These are phyloP conservation scores for Botrytis fragariae DNA, from an alignment of 2,329 filamentous ascomycete species.

Conservation along the genomic window DNA sequence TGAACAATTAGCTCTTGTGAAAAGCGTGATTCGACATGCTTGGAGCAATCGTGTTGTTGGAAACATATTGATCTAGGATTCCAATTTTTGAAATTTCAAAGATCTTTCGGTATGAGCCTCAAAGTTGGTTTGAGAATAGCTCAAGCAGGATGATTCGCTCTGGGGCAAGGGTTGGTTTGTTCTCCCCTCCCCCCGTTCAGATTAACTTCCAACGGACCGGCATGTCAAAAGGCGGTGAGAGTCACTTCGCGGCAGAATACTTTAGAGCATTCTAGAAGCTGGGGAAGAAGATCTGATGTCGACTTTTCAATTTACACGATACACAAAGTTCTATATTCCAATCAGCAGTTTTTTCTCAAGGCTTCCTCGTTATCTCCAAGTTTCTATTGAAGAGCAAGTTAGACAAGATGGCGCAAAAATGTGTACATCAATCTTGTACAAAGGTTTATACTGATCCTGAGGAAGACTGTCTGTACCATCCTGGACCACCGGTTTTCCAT, in stretches of 20 bases:
- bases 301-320: background rate
- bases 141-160: background rate
- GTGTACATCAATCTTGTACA: conserved; percentile 93
- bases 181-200: background rate
- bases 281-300: background rate
- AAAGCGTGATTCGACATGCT: conserved; percentile 68
- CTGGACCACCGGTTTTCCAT: conserved; percentile 90
- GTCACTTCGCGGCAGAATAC: conserved; percentile 4
- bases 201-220: background rate
- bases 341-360: background rate
- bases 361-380: background rate
- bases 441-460: conserved; percentile 80
- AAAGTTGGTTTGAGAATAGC: background rate
- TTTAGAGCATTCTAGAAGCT: conserved; percentile 19
- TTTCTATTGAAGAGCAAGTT: background rate
- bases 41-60: conserved; percentile 48
- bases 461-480: conserved; percentile 88
- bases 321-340: background rate
- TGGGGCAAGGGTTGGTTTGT: background rate
- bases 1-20: conserved; percentile 69
- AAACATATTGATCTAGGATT: conserved; percentile 45
- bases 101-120: background rate
- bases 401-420: conserved; percentile 62
- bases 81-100: background rate
- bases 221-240: background rate